Evolutionary conservation across 2,329 filamentous ascomycete genomes (phyloP).

Genomic region (Claviceps maximensis): DNA sequence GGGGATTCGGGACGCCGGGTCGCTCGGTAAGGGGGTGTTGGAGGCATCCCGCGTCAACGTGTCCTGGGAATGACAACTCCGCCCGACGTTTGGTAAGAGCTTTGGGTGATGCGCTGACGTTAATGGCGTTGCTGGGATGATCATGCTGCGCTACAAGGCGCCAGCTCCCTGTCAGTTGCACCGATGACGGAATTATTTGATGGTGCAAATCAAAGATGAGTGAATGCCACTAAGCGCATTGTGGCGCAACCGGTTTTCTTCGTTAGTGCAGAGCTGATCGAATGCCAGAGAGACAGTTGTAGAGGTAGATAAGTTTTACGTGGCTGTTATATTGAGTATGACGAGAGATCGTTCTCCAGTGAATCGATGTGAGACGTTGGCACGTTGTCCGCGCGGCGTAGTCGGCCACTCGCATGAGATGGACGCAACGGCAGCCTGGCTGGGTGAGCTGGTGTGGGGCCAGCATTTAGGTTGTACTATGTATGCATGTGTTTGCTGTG

Average conservation of each 20-base stretch:
- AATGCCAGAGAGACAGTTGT: not conserved
- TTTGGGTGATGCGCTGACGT: slow-evolving; percentile 7
- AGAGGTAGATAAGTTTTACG: not conserved
- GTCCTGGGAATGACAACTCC: slow-evolving; percentile 3
- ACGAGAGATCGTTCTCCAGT: not conserved
- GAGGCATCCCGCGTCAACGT: slow-evolving; percentile 39
- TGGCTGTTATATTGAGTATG: not conserved
- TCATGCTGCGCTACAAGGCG: slow-evolving; percentile 10
- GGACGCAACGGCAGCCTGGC: not conserved
- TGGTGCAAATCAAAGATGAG: not conserved
- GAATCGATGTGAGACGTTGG: not conserved
- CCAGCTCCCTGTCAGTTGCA: not conserved
- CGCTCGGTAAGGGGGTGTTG: slow-evolving; percentile 35
- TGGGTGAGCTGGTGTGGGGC: not conserved
- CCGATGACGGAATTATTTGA: not conserved
- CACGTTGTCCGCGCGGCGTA: not conserved
- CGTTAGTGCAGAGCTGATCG: not conserved
- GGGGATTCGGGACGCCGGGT: slow-evolving; percentile 52
- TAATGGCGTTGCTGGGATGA: slow-evolving; percentile 6
- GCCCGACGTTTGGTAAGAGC: slow-evolving; percentile 7
- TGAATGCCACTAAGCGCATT: slow-evolving; percentile 8
- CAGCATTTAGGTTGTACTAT: too few species aligned
- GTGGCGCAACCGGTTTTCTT: not conserved
- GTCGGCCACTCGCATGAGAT: too few species aligned
- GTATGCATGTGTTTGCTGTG: too few species aligned